These are phyloP conservation scores for Aureobasidium lini DNA, from an alignment of 2,329 filamentous ascomycete species.

Conservation along the genomic window DNA sequence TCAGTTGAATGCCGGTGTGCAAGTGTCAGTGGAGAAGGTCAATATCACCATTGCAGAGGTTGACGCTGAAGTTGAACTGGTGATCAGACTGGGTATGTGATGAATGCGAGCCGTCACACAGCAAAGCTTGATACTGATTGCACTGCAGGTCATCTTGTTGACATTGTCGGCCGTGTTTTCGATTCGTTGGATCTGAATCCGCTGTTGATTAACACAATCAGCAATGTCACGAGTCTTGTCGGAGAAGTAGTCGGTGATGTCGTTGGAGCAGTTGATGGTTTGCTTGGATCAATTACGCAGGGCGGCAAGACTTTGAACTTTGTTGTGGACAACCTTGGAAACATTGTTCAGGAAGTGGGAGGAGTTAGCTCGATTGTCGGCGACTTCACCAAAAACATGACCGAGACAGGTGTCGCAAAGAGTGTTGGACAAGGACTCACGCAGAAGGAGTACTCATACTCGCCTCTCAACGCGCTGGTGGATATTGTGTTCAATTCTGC, in stretches of 20 bases:
- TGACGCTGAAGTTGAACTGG: slow-evolving; percentile 50
- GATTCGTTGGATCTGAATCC: slow-evolving; percentile 54
- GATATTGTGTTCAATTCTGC: slow-evolving; percentile 50
- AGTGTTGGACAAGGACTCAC: slow-evolving; percentile 31
- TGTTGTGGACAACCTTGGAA: slow-evolving; percentile 52
- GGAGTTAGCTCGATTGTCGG: slow-evolving; percentile 48
- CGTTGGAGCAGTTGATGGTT: slow-evolving; percentile 51
- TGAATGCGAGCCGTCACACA: neutral
- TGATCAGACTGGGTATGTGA: slow-evolving; percentile 42
- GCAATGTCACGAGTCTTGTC: slow-evolving; percentile 34
- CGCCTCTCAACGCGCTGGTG: slow-evolving; percentile 44
- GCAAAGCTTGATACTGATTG: neutral
- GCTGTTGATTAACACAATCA: slow-evolving; percentile 37
- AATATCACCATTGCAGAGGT: slow-evolving; percentile 58
- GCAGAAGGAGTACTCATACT: slow-evolving; percentile 48
- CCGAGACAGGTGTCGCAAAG: slow-evolving; percentile 30
- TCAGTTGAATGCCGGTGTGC: slow-evolving; percentile 43
- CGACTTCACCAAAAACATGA: slow-evolving; percentile 54
- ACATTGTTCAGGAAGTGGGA: slow-evolving; percentile 54
- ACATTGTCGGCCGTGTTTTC: slow-evolving; percentile 55
- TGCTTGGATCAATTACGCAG: slow-evolving; percentile 52
- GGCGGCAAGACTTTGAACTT: slow-evolving; percentile 41
- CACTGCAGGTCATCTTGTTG: slow-evolving; percentile 45
- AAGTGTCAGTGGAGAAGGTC: slow-evolving; percentile 41
- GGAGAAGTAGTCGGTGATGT: slow-evolving; percentile 33